phyloP scores from a whole-genome alignment of 768 basidiomycete species.

The Hericium coralloides region DNA sequence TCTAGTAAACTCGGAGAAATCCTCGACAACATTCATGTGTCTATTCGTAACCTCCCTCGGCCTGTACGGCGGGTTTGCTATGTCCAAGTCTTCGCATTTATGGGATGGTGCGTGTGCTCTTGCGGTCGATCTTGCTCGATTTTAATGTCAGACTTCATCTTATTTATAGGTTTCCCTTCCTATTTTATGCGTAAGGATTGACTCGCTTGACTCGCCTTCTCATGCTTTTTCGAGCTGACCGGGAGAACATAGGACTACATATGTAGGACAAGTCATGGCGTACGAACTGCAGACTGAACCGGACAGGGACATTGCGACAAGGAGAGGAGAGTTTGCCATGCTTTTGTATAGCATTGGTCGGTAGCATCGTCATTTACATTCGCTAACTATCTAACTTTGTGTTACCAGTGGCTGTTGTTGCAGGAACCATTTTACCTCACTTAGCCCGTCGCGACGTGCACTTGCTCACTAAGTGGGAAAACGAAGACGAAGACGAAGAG shows the following conservation, averaged over 20 bases:
- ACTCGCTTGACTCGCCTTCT: not conserved
- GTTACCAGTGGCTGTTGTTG: slow-evolving; percentile 66
- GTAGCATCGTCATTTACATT: slow-evolving; percentile 14
- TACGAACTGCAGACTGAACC: slow-evolving; percentile 66
- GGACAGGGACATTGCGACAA: slow-evolving; percentile 72
- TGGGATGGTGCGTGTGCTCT: slow-evolving; percentile 68
- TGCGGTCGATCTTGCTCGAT: not conserved
- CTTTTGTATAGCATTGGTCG: slow-evolving; percentile 82
- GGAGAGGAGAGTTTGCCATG: slow-evolving; percentile 83
- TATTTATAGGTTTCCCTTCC: slow-evolving; percentile 75
- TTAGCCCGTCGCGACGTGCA: slow-evolving; percentile 76
- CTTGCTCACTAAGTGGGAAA: slow-evolving; percentile 58
- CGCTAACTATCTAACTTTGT: slow-evolving; percentile 5
- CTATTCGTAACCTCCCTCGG: slow-evolving; percentile 67
- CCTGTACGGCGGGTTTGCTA: slow-evolving; percentile 85
- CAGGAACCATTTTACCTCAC: slow-evolving; percentile 75
- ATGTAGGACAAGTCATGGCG: slow-evolving; percentile 92
- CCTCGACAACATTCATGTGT: slow-evolving; percentile 67
- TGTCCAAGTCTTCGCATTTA: slow-evolving; percentile 92
- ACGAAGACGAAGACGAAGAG: slow-evolving; percentile 73
- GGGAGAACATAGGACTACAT: slow-evolving; percentile 70
- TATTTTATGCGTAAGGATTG: slow-evolving; percentile 75
- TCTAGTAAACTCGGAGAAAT: slow-evolving; percentile 58
- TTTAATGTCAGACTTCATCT: not conserved
- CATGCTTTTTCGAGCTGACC: not conserved